Evolutionary conservation across 108 stramenopile genomes (phyloP).

Genomic region (Conticribra guillardii): DNA sequence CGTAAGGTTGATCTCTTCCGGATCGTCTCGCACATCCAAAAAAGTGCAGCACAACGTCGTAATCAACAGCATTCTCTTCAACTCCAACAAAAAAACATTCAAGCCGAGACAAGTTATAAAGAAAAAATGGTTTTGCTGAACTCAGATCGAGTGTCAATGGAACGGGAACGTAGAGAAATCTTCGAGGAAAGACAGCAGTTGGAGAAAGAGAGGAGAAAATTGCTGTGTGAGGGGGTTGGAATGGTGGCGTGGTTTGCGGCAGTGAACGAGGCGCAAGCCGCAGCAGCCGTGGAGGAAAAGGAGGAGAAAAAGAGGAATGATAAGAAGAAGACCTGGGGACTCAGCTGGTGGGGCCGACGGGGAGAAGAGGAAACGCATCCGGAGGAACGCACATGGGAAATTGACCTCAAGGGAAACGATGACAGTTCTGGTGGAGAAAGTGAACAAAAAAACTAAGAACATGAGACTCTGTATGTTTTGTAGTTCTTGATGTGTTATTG

Average conservation of each 20-base stretch:
- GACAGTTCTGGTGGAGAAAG: too few species aligned
- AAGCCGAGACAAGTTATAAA: slow-evolving; percentile 22
- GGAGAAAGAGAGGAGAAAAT: slow-evolving; percentile 30
- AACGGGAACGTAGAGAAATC: slow-evolving; percentile 19
- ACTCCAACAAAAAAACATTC: slow-evolving; percentile 21
- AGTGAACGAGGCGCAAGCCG: slow-evolving; percentile 8
- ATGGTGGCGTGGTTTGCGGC: slow-evolving; percentile 42
- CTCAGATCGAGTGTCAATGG: slow-evolving; percentile 27
- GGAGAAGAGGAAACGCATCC: too few species aligned
- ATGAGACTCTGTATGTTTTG: too few species aligned
- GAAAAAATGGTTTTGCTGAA: slow-evolving; percentile 40
- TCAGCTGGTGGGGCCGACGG: not conserved
- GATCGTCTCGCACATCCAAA: slow-evolving; percentile 19
- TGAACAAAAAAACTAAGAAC: too few species aligned
- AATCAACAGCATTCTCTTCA: slow-evolving; percentile 12
- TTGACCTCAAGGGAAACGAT: too few species aligned
- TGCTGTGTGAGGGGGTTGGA: slow-evolving; percentile 35
- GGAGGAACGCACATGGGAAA: too few species aligned
- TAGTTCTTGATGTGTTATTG: too few species aligned
- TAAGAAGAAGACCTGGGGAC: not conserved
- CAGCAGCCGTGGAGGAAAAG: slow-evolving; percentile 2
- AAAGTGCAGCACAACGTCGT: not conserved
- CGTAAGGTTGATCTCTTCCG: slow-evolving; percentile 16
- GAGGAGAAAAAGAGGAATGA: slow-evolving; percentile 9
- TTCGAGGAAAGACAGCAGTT: slow-evolving; percentile 15